Base-by-base conservation (phyloP, 345 rosid species). In the Citrus reticulata region DNA sequence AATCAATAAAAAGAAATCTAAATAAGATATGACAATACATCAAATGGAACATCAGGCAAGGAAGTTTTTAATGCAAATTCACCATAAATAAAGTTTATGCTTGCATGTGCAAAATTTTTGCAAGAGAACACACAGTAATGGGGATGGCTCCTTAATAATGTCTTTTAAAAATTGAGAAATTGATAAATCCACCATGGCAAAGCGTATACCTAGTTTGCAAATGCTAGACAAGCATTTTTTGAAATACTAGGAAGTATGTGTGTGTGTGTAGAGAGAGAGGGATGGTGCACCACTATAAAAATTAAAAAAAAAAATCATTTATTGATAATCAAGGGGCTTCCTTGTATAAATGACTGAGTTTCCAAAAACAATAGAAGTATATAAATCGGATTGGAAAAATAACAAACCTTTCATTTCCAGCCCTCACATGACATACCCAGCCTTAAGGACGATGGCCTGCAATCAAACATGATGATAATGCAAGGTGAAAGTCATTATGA, bases 391-490 rank as follows among this genome's bases (percentile, higher is more conserved):
- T 13, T 29, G 42, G 54, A 9, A 62, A 19, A 7, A 19, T 49
- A 68, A 77, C 87, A 34, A 57, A 93, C 98, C 97, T 86, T 93
- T 90, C 97, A 93, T 90, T 84, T 93, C 92, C 97, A 91, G 80
- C 95, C 97, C 66, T 86, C 81, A 16, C 97, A 95, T 75, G 98
- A 85, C 98, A 95, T 93, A n/a, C 87, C 74, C 93, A 78, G 91
- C 98, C 86, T 87, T 91, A 39, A 91, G 91, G 74, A 93, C 88
- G 70, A 89, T 91, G 20, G 93, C 91, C 97, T 95, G 91, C 78
- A 82, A 75, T 59, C 66, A 80, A 81, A 71, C 79, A 42, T 17
- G 34, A 62, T 67, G 13, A 55, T 0, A 32, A 42, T 64, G 55
- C 54, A 35, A 39, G 39, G 8, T 24, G 17, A 68, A 20, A 2